Evolutionary conservation across 2,329 filamentous ascomycete genomes (phyloP).

Genomic region (Colletotrichum australisinense): DNA sequence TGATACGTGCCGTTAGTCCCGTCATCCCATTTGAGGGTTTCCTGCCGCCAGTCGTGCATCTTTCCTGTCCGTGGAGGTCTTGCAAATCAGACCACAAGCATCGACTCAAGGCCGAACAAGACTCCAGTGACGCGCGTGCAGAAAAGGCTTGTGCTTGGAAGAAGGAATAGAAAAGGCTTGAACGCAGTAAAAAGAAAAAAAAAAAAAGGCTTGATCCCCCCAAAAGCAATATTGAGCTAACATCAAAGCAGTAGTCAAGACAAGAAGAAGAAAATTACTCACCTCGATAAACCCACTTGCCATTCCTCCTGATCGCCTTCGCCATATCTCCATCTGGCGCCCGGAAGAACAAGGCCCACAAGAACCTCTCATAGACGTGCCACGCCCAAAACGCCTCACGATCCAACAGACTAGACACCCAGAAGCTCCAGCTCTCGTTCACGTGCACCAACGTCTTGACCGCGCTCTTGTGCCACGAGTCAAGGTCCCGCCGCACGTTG

Average conservation of each 20-base stretch:
- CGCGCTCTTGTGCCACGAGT: conserved; percentile 52
- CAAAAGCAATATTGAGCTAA: background rate
- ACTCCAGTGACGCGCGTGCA: background rate
- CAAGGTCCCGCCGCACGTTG: conserved; percentile 50
- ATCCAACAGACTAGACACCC: conserved; percentile 42
- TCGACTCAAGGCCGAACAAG: too few relatives aligned
- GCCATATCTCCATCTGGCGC: conserved; percentile 43
- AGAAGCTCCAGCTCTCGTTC: conserved; percentile 42
- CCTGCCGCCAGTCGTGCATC: too few relatives aligned
- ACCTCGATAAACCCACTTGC: conserved; percentile 41
- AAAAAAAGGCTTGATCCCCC: background rate
- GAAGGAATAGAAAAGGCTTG: background rate
- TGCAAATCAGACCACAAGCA: too few relatives aligned
- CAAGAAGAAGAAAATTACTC: background rate
- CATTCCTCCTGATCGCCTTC: conserved; percentile 41
- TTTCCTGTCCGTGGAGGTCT: too few relatives aligned
- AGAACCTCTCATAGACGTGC: conserved; percentile 44
- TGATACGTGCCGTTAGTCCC: background rate
- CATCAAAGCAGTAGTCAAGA: too few relatives aligned
- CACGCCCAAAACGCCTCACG: conserved; percentile 47
- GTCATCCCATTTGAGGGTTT: background rate
- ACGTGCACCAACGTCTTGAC: conserved; percentile 40
- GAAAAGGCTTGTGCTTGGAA: background rate
- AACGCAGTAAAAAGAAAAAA: background rate
- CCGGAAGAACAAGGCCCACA: conserved; percentile 45